A percentile compares a stretch with the other conserved stretches of the same genome.
Evolutionary conservation across 371 early-diverging fungal genomes (phyloP).

Genomic region (Rhizopus microsporus): DNA sequence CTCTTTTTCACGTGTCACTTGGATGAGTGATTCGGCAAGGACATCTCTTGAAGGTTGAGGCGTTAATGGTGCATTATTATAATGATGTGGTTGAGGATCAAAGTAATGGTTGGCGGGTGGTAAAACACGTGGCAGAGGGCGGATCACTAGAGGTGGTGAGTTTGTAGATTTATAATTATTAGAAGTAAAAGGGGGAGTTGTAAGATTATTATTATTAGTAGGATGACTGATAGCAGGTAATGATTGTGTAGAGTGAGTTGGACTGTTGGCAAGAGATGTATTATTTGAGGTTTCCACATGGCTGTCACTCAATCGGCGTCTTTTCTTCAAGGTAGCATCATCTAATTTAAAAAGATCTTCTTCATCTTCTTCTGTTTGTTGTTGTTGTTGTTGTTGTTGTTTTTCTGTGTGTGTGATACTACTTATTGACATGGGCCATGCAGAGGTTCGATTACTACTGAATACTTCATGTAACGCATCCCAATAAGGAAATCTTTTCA

Average conservation of each 20-base stretch:
- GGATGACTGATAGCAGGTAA: conserved; percentile 9
- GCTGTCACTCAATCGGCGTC: conserved; percentile 33
- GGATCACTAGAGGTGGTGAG: conserved; percentile 20
- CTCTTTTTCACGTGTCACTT: conserved; percentile 48
- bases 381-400: neutral
- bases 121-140: conserved; percentile 30
- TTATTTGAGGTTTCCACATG: conserved; percentile 7
- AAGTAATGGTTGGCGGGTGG: conserved; percentile 9
- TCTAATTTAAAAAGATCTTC: conserved; percentile 26
- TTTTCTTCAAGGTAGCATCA: conserved; percentile 14
- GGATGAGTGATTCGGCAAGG: conserved; percentile 37
- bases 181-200: neutral
- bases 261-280: conserved; percentile 18
- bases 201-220: neutral
- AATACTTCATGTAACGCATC: conserved; percentile 45
- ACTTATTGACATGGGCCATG: conserved; percentile 50
- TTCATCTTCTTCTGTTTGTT: conserved; percentile 23
- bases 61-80: conserved; percentile 1
- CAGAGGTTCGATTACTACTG: conserved; percentile 21
- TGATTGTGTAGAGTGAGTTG: conserved; percentile 24
- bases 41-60: conserved; percentile 13
- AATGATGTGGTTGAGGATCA: conserved; percentile 9
- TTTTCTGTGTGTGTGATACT: conserved; percentile 41
- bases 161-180: conserved; percentile 1
- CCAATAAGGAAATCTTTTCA: conserved; percentile 54